These are phyloP conservation scores for barrel medic (Medicago truncatula) DNA, from an alignment of 306 rosid species.

Conservation along the genomic window DNA sequence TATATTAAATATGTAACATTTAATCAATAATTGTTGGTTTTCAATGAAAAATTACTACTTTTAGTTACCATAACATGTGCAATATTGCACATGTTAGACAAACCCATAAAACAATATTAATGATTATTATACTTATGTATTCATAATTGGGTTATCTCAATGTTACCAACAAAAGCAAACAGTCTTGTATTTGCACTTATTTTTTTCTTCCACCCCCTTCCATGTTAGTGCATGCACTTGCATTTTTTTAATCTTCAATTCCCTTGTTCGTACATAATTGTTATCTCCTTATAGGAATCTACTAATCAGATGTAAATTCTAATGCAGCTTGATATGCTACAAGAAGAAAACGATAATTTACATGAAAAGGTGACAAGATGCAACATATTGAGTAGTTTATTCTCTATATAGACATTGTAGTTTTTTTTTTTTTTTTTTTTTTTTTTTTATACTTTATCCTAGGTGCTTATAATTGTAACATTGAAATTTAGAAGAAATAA, in stretches of 20 bases:
- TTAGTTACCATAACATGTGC: too few species aligned
- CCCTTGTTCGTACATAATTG: conserved; percentile 11
- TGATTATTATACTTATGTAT: conserved; percentile 23
- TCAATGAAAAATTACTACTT: too few species aligned
- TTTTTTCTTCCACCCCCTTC: background rate
- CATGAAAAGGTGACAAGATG: conserved; percentile 78
- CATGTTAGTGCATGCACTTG: background rate
- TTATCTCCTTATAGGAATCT: conserved; percentile 24
- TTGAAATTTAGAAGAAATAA: conserved; percentile 22
- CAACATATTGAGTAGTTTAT: conserved; percentile 43
- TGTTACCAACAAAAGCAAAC: conserved; percentile 16
- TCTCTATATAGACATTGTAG: conserved; percentile 17
- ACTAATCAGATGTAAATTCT: conserved; percentile 48
- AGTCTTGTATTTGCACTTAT: conserved; percentile 9
- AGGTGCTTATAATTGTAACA: background rate
- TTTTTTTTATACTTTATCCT: too few species aligned
- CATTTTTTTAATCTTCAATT: conserved; percentile 33
- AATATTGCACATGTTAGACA: too few species aligned
- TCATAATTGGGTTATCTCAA: conserved; percentile 13
- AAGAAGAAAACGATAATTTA: conserved; percentile 87
- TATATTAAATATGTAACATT: too few species aligned
- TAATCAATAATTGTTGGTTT: too few species aligned
- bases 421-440: conserved; percentile 15
- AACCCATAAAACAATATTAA: background rate
- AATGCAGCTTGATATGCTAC: conserved; percentile 98